Conservation (phyloP, 306 rosid genomes). For the Senna tora region DNA sequence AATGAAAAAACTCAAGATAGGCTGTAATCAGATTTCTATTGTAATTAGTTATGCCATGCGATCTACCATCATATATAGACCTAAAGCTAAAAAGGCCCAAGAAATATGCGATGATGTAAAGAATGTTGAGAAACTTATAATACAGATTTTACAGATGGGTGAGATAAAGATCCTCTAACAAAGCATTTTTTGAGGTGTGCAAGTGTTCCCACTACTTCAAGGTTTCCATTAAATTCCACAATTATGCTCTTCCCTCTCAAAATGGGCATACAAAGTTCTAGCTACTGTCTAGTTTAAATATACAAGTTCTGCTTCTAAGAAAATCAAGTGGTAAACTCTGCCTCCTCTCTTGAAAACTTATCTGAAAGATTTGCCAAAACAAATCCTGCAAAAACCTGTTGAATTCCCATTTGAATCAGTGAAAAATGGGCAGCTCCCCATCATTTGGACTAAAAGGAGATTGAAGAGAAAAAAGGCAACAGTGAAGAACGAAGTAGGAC, state of each 20-base stretch:
- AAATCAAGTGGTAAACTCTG: constrained; percentile 21
- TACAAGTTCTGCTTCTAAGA: constrained; percentile 15
- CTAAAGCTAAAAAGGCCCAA: background rate
- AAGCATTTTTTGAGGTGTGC: background rate
- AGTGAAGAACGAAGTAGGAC: background rate
- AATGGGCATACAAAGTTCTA: background rate
- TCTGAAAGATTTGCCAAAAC: constrained; percentile 65
- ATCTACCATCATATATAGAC: background rate
- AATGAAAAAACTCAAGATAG: constrained; percentile 31
- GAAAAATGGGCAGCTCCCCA: too few relatives aligned
- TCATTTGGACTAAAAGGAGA: background rate
- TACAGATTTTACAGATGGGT: too few relatives aligned
- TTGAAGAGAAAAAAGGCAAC: background rate
- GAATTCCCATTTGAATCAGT: constrained; percentile 23
- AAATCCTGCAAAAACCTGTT: constrained; percentile 79
- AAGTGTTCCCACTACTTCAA: background rate
- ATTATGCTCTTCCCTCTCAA: background rate
- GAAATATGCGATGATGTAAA: background rate
- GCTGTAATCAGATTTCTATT: too few relatives aligned
- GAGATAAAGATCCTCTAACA: background rate
- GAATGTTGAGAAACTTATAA: too few relatives aligned
- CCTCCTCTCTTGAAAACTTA: constrained; percentile 44
- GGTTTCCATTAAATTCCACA: constrained; percentile 7
- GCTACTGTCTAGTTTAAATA: background rate
- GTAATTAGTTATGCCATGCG: too few relatives aligned